Evolutionary conservation across 2,329 filamentous ascomycete species (phyloP).

Genomic region (Phoma sp.): DNA sequence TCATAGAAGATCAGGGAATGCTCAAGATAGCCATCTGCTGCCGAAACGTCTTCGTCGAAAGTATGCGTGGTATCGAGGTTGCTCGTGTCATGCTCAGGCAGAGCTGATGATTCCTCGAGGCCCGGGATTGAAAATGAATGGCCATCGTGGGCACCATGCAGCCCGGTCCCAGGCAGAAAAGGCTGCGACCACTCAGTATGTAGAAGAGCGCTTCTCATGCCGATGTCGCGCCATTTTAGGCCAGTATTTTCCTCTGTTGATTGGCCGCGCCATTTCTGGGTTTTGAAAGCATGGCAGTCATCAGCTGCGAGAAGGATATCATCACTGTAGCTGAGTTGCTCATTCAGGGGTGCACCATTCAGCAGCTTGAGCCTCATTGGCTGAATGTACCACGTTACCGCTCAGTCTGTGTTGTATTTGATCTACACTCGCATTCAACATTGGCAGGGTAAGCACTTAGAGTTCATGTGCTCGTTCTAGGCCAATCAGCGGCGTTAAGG

Average conservation of each 20-base stretch:
- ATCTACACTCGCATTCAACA: no score
- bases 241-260: conserved; percentile 1
- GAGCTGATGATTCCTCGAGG: conserved; percentile 12
- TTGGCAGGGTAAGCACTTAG: no score
- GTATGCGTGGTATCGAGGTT: conserved; percentile 35
- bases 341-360: conserved; percentile 65
- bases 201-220: conserved; percentile 22
- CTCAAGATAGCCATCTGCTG: conserved; percentile 66
- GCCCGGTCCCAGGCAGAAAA: conserved; percentile 25
- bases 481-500: no score
- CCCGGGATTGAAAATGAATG: conserved; percentile 27
- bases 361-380: conserved; percentile 56
- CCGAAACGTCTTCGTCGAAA: conserved; percentile 22
- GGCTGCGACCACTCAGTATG: conserved; percentile 43
- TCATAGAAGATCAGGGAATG: conserved; percentile 77
- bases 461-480: no score
- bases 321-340: conserved; percentile 62
- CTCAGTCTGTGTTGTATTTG: neutral
- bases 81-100: conserved; percentile 26
- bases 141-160: conserved; percentile 3
- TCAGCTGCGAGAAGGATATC: conserved; percentile 58
- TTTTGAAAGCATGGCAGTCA: conserved; percentile 50
- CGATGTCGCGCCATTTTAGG: conserved; percentile 41
- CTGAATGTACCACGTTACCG: neutral
- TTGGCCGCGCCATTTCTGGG: neutral